Base-by-base conservation (phyloP, 108 stramenopile genomes). In the Schizochytrium sp. region DNA sequence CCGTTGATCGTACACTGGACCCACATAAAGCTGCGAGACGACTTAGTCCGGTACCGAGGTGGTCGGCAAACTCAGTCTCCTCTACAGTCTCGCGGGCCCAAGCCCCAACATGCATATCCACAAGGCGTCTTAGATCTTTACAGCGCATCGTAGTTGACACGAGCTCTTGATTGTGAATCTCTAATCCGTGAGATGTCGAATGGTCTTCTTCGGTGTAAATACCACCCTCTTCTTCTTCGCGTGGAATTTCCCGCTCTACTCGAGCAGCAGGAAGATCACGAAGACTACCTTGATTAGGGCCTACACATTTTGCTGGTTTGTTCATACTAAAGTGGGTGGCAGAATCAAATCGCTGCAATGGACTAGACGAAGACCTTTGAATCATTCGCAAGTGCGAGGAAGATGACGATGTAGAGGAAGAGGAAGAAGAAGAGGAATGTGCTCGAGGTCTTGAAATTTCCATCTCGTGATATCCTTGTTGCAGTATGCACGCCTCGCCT, bases 221-320 rank as follows among this genome's bases (percentile, higher is more conserved):
- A 17, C 57, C 57, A 17, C 57, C 17, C 57, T 58, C 17, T 58
- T 17, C 57, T 58, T 15, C 58, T 19, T 15, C 58, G 15, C 15
- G 17, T 17, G 58, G 17, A 59, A 19, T 19, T 15, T 59, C 19
- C 19, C 0, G 58, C 58, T 59, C 19, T 0, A 17, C 17, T 19
- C 61, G 61, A 38, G 61, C 61, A n/a, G 61, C 61, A 42, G 61
- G 61, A 4, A 64, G 61, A 64, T 64, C 61, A 4, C 12, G 61
- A 38, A 64, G 61, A 64, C 19, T 64, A 4, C 61, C 61, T 38
- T 42, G 61, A 38, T 4, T 7, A 64, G 12, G 61, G 1, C 12
- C 12, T 5, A 42, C 7, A 42, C 61, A 38, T 64, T 10, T 38
- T 4, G 8, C 12, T 42, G 61, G 61, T 64, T 64, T 38, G 61